Conservation (phyloP, 805 yeast genomes). For the Metschnikowia aberdeeniae region DNA sequence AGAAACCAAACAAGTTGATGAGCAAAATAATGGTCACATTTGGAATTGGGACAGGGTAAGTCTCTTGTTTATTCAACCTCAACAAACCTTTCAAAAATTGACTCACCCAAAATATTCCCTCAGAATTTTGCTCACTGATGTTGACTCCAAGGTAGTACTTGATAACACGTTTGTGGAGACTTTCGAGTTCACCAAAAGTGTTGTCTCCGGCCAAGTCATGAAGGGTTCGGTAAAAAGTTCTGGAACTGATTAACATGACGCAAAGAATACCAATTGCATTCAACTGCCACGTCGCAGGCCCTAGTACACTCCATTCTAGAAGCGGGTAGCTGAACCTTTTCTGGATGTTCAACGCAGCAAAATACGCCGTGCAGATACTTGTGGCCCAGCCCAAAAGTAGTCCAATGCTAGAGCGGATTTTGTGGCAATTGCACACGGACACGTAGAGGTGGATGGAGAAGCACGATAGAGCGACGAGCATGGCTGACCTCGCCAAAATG, state of each 20-base stretch:
- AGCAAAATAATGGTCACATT: slow-evolving; percentile 22
- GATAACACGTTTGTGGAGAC: slow-evolving; percentile 25
- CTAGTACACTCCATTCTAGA: slow-evolving; percentile 2
- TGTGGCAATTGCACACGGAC: slow-evolving; percentile 31
- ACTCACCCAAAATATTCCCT: slow-evolving; percentile 13
- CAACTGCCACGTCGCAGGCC: slow-evolving; percentile 17
- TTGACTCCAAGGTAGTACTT: slow-evolving; percentile 28
- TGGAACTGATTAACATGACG: slow-evolving; percentile 27
- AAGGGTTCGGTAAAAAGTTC: slow-evolving; percentile 26
- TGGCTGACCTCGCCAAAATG: neutral
- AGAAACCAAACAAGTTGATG: slow-evolving; percentile 18
- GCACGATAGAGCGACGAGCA: neutral
- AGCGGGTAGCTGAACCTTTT: slow-evolving; percentile 21
- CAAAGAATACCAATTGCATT: slow-evolving; percentile 21
- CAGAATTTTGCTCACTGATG: slow-evolving; percentile 15
- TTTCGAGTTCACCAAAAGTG: slow-evolving; percentile 16
- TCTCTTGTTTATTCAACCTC: slow-evolving; percentile 7
- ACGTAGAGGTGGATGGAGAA: slow-evolving; percentile 18
- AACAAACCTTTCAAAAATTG: slow-evolving; percentile 9
- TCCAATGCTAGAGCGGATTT: slow-evolving; percentile 33
- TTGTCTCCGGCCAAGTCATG: slow-evolving; percentile 26
- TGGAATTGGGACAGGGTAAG: slow-evolving; percentile 19
- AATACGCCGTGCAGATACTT: slow-evolving; percentile 21
- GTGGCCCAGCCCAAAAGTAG: slow-evolving; percentile 35
- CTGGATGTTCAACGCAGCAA: slow-evolving; percentile 25